Conservation (phyloP, 2,329 filamentous ascomycete species). For the Cladosporium sp. region DNA sequence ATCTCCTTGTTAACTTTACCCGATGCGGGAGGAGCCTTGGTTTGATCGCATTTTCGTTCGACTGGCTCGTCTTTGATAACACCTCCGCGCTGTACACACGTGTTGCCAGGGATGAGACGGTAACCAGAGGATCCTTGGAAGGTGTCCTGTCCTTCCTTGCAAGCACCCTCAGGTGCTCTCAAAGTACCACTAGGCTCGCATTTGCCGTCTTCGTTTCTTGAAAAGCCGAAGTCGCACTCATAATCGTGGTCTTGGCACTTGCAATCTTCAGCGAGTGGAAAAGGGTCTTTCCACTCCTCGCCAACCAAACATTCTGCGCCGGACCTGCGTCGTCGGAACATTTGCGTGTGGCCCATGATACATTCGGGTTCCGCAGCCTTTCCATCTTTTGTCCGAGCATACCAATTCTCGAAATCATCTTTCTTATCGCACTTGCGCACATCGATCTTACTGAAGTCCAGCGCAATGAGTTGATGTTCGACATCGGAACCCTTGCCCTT, state of each 20-base stretch:
- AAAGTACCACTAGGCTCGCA: constrained; percentile 69
- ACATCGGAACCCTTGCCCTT: constrained; percentile 55
- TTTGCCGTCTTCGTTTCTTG: constrained; percentile 63
- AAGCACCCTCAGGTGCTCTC: constrained; percentile 69
- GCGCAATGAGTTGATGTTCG: constrained; percentile 67
- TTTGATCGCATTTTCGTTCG: constrained; percentile 74
- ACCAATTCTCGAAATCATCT: constrained; percentile 83
- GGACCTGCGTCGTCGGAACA: constrained; percentile 81
- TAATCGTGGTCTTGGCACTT: constrained; percentile 83
- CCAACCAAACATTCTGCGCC: constrained; percentile 87
- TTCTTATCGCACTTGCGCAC: constrained; percentile 74
- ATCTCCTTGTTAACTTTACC: constrained; percentile 67
- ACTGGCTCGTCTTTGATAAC: constrained; percentile 53
- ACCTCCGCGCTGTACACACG: constrained; percentile 46
- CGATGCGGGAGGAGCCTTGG: constrained; percentile 55
- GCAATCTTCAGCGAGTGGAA: constrained; percentile 71
- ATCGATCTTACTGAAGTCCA: constrained; percentile 83
- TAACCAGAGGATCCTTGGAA: constrained; percentile 89
- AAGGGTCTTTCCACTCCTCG: constrained; percentile 77
- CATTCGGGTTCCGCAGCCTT: constrained; percentile 80
- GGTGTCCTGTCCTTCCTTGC: constrained; percentile 69
- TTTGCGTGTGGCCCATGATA: constrained; percentile 94
- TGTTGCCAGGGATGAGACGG: constrained; percentile 75
- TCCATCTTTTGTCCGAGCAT: constrained; percentile 68
- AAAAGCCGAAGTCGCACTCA: constrained; percentile 87